These are phyloP conservation scores for Cetraspora pellucida DNA, from an alignment of 192 early-diverging fungal species.

Conservation along the genomic window DNA sequence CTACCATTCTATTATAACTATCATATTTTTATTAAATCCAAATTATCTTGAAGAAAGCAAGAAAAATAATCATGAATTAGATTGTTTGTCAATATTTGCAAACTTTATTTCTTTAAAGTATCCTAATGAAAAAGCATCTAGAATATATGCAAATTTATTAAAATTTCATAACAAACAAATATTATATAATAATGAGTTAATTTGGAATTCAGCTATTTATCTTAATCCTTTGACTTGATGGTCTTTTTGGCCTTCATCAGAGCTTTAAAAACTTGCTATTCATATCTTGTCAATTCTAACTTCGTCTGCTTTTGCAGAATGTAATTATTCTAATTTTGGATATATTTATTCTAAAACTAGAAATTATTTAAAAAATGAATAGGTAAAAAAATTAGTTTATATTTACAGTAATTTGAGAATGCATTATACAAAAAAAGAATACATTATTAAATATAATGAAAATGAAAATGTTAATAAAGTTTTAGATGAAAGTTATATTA, in stretches of 20 bases:
- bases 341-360: not conserved
- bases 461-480: too few relatives aligned
- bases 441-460: not conserved
- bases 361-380: not conserved
- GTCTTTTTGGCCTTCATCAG: not conserved
- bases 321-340: constrained; percentile 3
- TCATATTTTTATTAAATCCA: constrained; percentile 1
- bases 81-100: not conserved
- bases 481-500: too few relatives aligned
- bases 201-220: not conserved
- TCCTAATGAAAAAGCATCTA: not conserved
- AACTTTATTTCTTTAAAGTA: not conserved
- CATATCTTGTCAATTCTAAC: not conserved
- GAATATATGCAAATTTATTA: not conserved
- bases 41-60: not conserved
- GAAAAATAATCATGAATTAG: not conserved
- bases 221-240: not conserved
- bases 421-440: not conserved
- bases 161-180: not conserved
- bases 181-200: constrained; percentile 8
- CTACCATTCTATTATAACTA: not conserved
- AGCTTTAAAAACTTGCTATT: not conserved
- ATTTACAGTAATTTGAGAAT: not conserved
- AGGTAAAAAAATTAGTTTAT: constrained; percentile 10
- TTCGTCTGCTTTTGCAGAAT: not conserved